phyloP scores from a whole-genome alignment of 768 basidiomycete species.

The Macrolepiota fuliginosa region DNA sequence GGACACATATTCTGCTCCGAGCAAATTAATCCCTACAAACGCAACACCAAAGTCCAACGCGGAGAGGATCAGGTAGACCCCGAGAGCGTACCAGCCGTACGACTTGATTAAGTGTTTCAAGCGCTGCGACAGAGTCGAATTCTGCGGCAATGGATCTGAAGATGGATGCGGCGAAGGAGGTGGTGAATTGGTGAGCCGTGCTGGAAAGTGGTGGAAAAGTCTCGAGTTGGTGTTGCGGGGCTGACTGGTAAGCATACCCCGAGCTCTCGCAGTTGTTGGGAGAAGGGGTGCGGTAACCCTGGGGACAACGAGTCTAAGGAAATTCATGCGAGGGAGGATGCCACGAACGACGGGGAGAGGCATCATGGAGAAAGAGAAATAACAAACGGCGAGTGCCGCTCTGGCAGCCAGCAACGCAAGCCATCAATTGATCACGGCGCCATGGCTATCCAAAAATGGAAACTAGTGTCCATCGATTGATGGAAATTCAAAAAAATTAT shows the following conservation, averaged over 20 bases:
- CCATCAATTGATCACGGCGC: conserved; percentile 4
- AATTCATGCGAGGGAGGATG: conserved; percentile 32
- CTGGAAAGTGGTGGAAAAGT: conserved; percentile 12
- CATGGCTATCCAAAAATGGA: neutral
- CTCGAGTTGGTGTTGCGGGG: conserved; percentile 6
- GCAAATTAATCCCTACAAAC: conserved; percentile 78
- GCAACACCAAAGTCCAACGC: conserved; percentile 81
- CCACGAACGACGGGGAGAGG: conserved; percentile 3
- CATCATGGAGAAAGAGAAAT: conserved; percentile 3
- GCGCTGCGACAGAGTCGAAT: conserved; percentile 62
- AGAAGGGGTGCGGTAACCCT: conserved; percentile 15
- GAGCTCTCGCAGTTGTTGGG: conserved; percentile 12
- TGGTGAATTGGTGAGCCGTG: conserved; percentile 16
- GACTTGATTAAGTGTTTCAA: conserved; percentile 83
- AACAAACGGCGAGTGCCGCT: neutral
- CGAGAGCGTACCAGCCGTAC: conserved; percentile 96
- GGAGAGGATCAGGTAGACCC: conserved; percentile 77
- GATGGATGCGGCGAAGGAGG: conserved; percentile 8
- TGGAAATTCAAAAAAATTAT: neutral
- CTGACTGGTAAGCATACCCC: conserved; percentile 8
- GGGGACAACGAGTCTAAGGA: conserved; percentile 24
- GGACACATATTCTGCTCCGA: conserved; percentile 90
- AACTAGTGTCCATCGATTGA: conserved; percentile 5
- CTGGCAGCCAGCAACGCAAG: neutral
- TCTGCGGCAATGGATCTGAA: conserved; percentile 37